Percentiles rank a stretch among this genome's conserved stretches.
These are phyloP conservation scores for Hymenochaete sp. DNA, from an alignment of 1,284 basidiomycete genomes.

Conservation along the genomic window DNA sequence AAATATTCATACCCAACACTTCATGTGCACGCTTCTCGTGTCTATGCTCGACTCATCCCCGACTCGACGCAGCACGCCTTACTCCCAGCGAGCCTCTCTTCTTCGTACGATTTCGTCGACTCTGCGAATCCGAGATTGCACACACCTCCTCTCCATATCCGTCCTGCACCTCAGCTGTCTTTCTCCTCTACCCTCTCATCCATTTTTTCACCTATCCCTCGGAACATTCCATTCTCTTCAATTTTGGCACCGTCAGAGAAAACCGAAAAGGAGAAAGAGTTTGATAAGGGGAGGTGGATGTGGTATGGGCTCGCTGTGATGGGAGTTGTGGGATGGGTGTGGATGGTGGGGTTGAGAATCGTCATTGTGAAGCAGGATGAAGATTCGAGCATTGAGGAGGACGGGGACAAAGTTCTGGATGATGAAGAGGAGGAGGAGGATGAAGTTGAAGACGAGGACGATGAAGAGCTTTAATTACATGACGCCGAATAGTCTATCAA, in stretches of 20 bases:
- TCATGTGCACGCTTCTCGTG: slow-evolving; percentile 47
- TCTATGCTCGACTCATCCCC: slow-evolving; percentile 25
- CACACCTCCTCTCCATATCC: slow-evolving; percentile 6
- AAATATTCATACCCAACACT: slow-evolving; percentile 47
- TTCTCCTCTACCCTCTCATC: slow-evolving; percentile 7
- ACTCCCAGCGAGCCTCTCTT: slow-evolving; percentile 21
- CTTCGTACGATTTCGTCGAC: slow-evolving; percentile 15
- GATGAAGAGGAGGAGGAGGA: slow-evolving; percentile 24
- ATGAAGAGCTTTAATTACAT: slow-evolving; percentile 1
- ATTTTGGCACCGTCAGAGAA: slow-evolving; percentile 4
- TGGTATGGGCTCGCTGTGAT: slow-evolving; percentile 28
- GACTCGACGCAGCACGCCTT: slow-evolving; percentile 16
- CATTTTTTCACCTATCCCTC: background rate
- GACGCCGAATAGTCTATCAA: background rate
- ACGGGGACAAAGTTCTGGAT: no score
- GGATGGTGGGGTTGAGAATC: slow-evolving; percentile 16
- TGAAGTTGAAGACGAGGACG: slow-evolving; percentile 24
- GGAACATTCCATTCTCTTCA: slow-evolving; percentile 3
- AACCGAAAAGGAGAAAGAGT: slow-evolving; percentile 29
- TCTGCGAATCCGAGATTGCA: no score
- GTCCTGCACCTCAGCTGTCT: slow-evolving; percentile 5
- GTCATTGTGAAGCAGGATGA: slow-evolving; percentile 18
- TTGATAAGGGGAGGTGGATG: slow-evolving; percentile 28
- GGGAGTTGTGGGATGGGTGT: slow-evolving; percentile 21
- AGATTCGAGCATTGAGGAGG: slow-evolving; percentile 15